Conservation (phyloP, 1,284 basidiomycete genomes). For the Puccinia hordei region DNA sequence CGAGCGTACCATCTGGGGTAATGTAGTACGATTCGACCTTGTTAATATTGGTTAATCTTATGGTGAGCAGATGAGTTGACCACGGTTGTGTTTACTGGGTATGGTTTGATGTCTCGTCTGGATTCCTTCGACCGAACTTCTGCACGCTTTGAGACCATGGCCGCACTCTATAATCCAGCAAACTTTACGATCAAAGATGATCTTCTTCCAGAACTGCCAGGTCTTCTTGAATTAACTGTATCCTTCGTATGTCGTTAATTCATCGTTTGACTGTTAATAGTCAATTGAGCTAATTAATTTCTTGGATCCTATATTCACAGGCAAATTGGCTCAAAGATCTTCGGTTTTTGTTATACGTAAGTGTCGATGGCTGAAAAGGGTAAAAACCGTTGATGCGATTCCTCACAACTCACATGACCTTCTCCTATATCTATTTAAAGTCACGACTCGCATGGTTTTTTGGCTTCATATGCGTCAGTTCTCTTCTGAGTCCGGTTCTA, state of each 20-base stretch:
- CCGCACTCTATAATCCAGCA: not conserved
- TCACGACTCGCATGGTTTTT: slow-evolving; percentile 6
- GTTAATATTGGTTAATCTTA: not conserved
- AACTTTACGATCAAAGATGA: not conserved
- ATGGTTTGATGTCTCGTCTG: not conserved
- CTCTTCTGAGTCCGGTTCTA: not conserved
- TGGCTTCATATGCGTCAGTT: not conserved
- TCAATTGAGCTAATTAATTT: not conserved
- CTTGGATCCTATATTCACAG: not conserved
- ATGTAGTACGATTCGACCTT: not conserved
- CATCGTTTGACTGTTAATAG: not conserved
- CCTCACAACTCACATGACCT: not conserved
- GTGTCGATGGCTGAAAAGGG: not conserved
- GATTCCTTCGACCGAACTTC: not conserved
- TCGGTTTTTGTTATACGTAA: slow-evolving; percentile 1
- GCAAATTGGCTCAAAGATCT: not conserved
- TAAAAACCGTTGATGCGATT: not conserved
- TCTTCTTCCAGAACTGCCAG: slow-evolving; percentile 4
- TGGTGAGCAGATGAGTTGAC: not conserved
- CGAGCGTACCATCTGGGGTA: too few species aligned
- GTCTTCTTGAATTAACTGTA: not conserved
- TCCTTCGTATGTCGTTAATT: not conserved
- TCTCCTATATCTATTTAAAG: not conserved
- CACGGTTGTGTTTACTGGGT: not conserved
- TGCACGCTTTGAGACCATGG: not conserved